A percentile compares a stretch with the other conserved stretches of the same genome.
These are phyloP conservation scores for Raphanus sativus DNA, from an alignment of 345 rosid genomes.

Conservation along the genomic window DNA sequence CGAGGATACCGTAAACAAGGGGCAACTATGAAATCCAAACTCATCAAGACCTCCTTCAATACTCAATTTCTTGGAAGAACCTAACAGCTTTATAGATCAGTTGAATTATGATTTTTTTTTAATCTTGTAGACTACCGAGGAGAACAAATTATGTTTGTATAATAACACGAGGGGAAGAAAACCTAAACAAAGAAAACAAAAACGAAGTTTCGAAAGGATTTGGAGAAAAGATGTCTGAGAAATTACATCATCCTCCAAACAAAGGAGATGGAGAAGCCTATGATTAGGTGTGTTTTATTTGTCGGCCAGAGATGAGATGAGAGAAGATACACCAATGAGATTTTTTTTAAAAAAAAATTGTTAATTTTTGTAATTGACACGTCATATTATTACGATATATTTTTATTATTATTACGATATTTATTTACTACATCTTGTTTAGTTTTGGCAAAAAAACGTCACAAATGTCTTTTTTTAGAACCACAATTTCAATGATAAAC, in stretches of 20 bases:
- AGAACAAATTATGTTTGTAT: neutral
- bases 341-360: too few relatives aligned
- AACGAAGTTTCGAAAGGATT: constrained; percentile 21
- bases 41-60: constrained; percentile 20
- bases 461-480: neutral
- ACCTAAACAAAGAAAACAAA: constrained; percentile 2
- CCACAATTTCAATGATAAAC: neutral
- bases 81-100: constrained; percentile 13
- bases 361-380: constrained; percentile 15
- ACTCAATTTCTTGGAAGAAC: constrained; percentile 14
- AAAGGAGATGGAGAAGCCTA: constrained; percentile 31
- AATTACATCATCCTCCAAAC: constrained; percentile 30
- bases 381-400: constrained; percentile 6
- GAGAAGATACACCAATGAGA: constrained; percentile 4
- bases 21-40: constrained; percentile 6
- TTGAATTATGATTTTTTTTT: neutral
- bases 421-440: neutral
- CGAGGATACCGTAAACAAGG: constrained; percentile 22
- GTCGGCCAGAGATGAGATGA: constrained; percentile 31
- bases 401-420: constrained; percentile 21
- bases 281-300: constrained; percentile 32
- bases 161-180: neutral
- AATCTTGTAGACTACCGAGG: neutral
- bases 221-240: constrained; percentile 28
- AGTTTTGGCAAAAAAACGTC: neutral